phyloP scores from a whole-genome alignment of 768 basidiomycete species.

The Boletales sp. region DNA sequence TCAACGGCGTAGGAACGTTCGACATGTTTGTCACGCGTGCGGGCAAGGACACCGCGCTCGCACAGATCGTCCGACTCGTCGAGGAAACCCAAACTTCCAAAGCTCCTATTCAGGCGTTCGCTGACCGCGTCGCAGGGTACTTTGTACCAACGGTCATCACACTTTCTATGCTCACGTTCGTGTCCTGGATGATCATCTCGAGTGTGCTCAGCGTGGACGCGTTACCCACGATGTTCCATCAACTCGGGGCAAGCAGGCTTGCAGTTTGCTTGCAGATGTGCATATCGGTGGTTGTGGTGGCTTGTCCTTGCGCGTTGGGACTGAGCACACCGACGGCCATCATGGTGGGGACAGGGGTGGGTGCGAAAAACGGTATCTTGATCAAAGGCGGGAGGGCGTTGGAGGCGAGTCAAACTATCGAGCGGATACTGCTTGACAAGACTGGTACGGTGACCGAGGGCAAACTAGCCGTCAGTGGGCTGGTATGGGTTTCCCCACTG shows the following conservation, averaged over 20 bases:
- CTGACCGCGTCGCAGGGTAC: constrained; percentile 89
- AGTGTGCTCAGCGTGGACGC: constrained; percentile 48
- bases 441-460: constrained; percentile 96
- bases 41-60: constrained; percentile 92
- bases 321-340: constrained; percentile 96
- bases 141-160: constrained; percentile 92
- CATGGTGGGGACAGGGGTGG: constrained; percentile 98
- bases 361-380: constrained; percentile 93
- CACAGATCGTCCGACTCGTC: constrained; percentile 95
- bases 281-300: constrained; percentile 96
- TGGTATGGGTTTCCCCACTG: constrained; percentile 64
- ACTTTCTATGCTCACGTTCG: constrained; percentile 77
- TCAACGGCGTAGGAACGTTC: constrained; percentile 96
- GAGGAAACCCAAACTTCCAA: constrained; percentile 98
- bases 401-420: constrained; percentile 83
- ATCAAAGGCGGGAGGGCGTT: constrained; percentile 97
- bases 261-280: constrained; percentile 95
- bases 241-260: constrained; percentile 77
- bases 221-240: constrained; percentile 83
- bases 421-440: constrained; percentile 88
- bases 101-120: constrained; percentile 97
- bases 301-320: constrained; percentile 96
- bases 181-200: constrained; percentile 77
- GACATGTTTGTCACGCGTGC: constrained; percentile 95
- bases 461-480: constrained; percentile 76